Conservation (phyloP, 2,329 filamentous ascomycete genomes). For the Lomentospora prolificans region DNA sequence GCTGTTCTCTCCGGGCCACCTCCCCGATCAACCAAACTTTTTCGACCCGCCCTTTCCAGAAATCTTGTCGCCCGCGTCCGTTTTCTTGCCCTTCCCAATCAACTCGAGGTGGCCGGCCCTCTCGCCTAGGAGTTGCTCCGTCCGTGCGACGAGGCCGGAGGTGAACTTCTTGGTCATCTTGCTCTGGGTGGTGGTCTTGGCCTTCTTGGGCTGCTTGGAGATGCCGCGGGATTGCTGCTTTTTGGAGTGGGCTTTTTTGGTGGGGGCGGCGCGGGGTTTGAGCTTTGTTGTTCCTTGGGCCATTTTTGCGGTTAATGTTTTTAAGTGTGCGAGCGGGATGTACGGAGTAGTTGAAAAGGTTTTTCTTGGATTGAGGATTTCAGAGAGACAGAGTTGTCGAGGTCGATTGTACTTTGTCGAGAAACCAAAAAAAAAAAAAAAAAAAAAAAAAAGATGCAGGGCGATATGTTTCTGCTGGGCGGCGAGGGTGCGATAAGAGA, state of each 20-base stretch:
- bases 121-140: conserved; percentile 49
- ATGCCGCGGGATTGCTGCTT: conserved; percentile 24
- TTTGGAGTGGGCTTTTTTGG: conserved; percentile 26
- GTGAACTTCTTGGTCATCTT: conserved; percentile 46
- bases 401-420: too few relatives aligned
- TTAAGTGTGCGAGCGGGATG: not conserved
- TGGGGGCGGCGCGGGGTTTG: conserved; percentile 29
- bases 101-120: conserved; percentile 50
- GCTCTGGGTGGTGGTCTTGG: conserved; percentile 29
- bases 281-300: conserved; percentile 46
- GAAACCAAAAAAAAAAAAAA: too few relatives aligned
- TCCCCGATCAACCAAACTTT: conserved; percentile 46
- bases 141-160: conserved; percentile 42
- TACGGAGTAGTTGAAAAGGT: not conserved
- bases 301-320: conserved; percentile 26
- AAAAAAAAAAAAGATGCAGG: too few relatives aligned
- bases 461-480: too few relatives aligned
- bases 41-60: conserved; percentile 35
- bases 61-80: conserved; percentile 18
- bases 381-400: too few relatives aligned
- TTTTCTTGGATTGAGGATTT: not conserved
- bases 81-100: conserved; percentile 46
- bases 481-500: too few relatives aligned
- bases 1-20: not conserved
- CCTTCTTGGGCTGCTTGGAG: conserved; percentile 38